Conservation (phyloP, 1,284 basidiomycete species). For the Boletus sp. region DNA sequence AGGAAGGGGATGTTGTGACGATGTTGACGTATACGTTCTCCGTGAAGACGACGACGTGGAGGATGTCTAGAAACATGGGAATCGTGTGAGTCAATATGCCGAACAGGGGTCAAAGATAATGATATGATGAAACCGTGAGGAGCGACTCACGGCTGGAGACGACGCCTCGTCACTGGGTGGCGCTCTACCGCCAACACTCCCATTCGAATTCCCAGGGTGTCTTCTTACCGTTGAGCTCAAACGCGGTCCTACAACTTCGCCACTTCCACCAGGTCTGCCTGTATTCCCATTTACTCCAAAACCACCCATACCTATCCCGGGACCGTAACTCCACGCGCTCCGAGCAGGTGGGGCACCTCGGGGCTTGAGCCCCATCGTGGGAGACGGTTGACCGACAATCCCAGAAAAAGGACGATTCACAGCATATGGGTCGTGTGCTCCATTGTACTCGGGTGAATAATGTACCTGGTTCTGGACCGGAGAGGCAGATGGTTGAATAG, state of each 20-base stretch:
- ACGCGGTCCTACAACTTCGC: slow-evolving; percentile 64
- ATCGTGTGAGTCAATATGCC: slow-evolving; percentile 10
- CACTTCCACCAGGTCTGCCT: slow-evolving; percentile 31
- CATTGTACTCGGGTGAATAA: slow-evolving; percentile 37
- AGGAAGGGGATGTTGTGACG: slow-evolving; percentile 78
- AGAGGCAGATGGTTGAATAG: slow-evolving; percentile 41
- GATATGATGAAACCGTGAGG: slow-evolving; percentile 17
- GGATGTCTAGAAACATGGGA: slow-evolving; percentile 51
- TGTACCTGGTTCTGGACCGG: slow-evolving; percentile 39
- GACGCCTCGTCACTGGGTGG: slow-evolving; percentile 71
- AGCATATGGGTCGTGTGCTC: slow-evolving; percentile 37
- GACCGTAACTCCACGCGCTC: slow-evolving; percentile 69
- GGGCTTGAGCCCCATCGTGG: slow-evolving; percentile 37
- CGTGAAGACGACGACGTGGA: slow-evolving; percentile 79
- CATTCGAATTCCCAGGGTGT: slow-evolving; percentile 52
- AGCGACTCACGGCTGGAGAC: slow-evolving; percentile 66
- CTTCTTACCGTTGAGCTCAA: slow-evolving; percentile 55
- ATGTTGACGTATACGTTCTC: slow-evolving; percentile 70
- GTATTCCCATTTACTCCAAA: slow-evolving; percentile 36
- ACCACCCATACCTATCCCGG: slow-evolving; percentile 56
- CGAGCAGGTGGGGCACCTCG: slow-evolving; percentile 51
- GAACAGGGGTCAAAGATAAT: background rate
- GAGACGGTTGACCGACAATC: slow-evolving; percentile 32
- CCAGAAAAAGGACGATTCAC: slow-evolving; percentile 33
- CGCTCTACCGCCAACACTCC: slow-evolving; percentile 59